Evolutionary conservation across 306 rosid species (phyloP), one percentile per base, ranked within the genome.

Genomic region (Trifolium dubium): DNA sequence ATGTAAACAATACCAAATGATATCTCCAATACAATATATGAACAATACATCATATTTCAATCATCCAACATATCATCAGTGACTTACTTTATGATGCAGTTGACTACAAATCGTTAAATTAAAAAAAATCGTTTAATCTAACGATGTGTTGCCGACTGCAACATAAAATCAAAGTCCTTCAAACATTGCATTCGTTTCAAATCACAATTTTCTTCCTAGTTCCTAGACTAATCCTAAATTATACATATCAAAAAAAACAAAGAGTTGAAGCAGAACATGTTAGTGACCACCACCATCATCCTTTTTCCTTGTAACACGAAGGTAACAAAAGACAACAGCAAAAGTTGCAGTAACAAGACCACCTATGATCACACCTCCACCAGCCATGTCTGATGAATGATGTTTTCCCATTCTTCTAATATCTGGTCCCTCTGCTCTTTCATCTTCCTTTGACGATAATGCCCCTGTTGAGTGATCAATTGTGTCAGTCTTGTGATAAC

Each of bases 321-420:
- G 87, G 74, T 92, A 92, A 82, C 89, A 88, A 71, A 91, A 93
- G 14, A 93, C 89, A 66, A 93, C 96, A 10, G 96, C 98, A 80
- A 88, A 89, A 78, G 83, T 75, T 54, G 83, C 91, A 15, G 96
- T 93, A 47, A 85, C 90, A 17, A 93, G 88, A 0, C 98, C 97
- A 47, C 94, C 98, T 40, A 93, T 77, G 81, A 93, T 93, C 3
- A 91, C 92, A 67, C 94, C 96, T 8, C 98, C 97, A 62, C 97
- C 98, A 4, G 94, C 94, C 77, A 93, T 86, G 37, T 89, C 91
- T 2, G 84, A 31, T 3, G 81, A 71, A 73, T 75, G 92, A 64
- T 88, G 96, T 60, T 87, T 87, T 58, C 89, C 91, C 71, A 91
- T 10, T 74, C 83, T 83, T 79, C 97, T 80, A 67, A 74, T 67